A percentile compares a stretch with the other conserved stretches of the same genome.
phyloP scores from a whole-genome alignment of 2,329 filamentous ascomycete species.

The Arthrobotrys sphaeroides region DNA sequence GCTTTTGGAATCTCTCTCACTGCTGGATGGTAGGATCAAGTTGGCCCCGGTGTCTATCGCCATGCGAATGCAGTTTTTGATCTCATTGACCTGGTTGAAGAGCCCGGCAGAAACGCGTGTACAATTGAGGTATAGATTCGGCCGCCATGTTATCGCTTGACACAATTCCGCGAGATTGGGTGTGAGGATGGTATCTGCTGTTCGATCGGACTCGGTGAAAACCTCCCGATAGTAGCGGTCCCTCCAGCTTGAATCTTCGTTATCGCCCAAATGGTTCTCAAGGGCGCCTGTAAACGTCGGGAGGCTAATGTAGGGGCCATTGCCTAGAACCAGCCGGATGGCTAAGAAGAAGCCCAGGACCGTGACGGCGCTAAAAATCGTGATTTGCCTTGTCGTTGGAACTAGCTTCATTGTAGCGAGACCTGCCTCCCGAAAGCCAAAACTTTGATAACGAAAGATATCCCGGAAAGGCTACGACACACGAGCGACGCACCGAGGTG shows the following conservation, averaged over 20 bases:
- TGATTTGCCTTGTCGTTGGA: not conserved
- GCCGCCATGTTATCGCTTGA: conserved; percentile 23
- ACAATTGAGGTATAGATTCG: conserved; percentile 36
- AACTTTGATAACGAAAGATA: conserved; percentile 4
- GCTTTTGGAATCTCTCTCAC: conserved; percentile 25
- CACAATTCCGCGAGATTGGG: conserved; percentile 35
- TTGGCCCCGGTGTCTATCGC: conserved; percentile 33
- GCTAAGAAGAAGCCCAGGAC: not conserved
- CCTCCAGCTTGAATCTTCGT: conserved; percentile 19
- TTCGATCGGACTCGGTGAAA: conserved; percentile 24
- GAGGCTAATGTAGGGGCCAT: not conserved
- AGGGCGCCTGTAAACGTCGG: not conserved
- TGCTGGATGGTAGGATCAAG: conserved; percentile 30
- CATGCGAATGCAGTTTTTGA: conserved; percentile 42
- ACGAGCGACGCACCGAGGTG: not conserved
- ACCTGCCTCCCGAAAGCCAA: not conserved
- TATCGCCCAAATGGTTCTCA: not conserved
- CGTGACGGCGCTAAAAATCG: conserved; percentile 6
- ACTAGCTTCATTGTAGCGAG: not conserved
- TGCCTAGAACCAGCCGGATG: conserved; percentile 4
- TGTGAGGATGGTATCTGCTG: conserved; percentile 19
- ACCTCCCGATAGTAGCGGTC: conserved; percentile 26
- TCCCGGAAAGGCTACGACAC: not conserved
- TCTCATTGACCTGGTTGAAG: conserved; percentile 44
- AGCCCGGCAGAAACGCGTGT: conserved; percentile 23